Percentiles rank a stretch among this genome's conserved stretches.
Evolutionary conservation across 73 alveolate species (phyloP).

Genomic region (Tetrahymena thermophila): DNA sequence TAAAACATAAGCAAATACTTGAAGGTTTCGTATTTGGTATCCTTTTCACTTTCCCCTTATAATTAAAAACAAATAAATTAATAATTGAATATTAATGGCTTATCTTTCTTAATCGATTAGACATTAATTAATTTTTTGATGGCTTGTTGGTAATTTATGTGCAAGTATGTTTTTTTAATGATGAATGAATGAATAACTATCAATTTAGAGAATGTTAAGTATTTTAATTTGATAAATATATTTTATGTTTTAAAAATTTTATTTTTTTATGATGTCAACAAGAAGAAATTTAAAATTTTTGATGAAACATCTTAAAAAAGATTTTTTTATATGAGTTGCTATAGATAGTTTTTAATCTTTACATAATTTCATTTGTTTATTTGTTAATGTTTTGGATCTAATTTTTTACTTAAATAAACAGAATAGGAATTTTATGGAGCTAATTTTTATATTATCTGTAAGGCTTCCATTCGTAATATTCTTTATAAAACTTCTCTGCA

Average conservation of each 20-base stretch:
- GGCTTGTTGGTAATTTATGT: no score
- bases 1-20: constrained; percentile 56
- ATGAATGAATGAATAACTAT: neutral
- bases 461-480: neutral
- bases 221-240: no score
- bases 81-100: neutral
- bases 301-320: neutral
- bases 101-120: neutral
- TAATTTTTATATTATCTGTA: neutral
- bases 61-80: neutral
- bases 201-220: no score
- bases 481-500: neutral
- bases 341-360: neutral
- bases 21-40: constrained; percentile 55
- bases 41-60: constrained; percentile 46
- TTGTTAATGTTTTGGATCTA: no score
- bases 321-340: no score
- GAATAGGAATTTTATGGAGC: neutral
- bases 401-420: no score
- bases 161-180: no score
- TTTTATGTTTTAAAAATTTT: no score
- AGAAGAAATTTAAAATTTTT: no score
- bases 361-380: neutral
- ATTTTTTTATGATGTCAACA: neutral
- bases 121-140: no score